Evolutionary conservation across 257 asterid genomes (phyloP).

Genomic region (Hygrophila difformis): DNA sequence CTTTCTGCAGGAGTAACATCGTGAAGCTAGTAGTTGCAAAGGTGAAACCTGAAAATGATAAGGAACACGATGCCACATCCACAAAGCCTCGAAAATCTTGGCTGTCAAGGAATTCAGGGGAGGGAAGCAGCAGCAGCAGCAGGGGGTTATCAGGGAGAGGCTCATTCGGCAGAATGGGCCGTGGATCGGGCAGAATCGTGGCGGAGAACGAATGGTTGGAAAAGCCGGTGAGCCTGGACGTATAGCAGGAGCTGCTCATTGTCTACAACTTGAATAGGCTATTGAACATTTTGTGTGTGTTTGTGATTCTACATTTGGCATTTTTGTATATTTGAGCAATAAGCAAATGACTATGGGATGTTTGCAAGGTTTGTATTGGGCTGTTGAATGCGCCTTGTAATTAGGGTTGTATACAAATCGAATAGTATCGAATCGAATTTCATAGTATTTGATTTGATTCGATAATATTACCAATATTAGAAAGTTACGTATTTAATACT

Average conservation of each 20-base stretch:
- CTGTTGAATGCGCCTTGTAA: too few species aligned
- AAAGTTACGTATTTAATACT: too few species aligned
- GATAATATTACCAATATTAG: too few species aligned
- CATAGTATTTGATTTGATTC: too few species aligned
- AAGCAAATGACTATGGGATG: too few species aligned
- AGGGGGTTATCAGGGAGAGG: constrained; percentile 44
- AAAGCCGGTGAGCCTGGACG: constrained; percentile 38
- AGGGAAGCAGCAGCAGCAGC: constrained; percentile 64
- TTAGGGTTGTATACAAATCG: too few species aligned
- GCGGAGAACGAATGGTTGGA: constrained; percentile 42
- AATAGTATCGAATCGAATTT: too few species aligned
- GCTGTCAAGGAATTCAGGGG: constrained; percentile 45
- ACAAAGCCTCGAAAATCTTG: constrained; percentile 36
- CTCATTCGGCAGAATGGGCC: constrained; percentile 48
- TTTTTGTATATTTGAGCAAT: constrained; percentile 29
- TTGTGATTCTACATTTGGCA: constrained; percentile 16
- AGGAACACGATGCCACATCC: constrained; percentile 25
- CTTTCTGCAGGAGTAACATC: constrained; percentile 62
- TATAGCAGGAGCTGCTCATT: neutral
- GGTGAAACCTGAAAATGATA: constrained; percentile 28
- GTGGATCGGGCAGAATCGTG: constrained; percentile 47
- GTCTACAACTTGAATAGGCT: neutral
- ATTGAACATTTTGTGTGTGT: constrained; percentile 3
- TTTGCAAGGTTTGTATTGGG: too few species aligned
- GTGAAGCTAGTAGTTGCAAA: constrained; percentile 39